Percentiles rank a stretch among this genome's conserved stretches.
Evolutionary conservation across 75 land plant species (phyloP).

Genomic region (Ceratopteris richardii): DNA sequence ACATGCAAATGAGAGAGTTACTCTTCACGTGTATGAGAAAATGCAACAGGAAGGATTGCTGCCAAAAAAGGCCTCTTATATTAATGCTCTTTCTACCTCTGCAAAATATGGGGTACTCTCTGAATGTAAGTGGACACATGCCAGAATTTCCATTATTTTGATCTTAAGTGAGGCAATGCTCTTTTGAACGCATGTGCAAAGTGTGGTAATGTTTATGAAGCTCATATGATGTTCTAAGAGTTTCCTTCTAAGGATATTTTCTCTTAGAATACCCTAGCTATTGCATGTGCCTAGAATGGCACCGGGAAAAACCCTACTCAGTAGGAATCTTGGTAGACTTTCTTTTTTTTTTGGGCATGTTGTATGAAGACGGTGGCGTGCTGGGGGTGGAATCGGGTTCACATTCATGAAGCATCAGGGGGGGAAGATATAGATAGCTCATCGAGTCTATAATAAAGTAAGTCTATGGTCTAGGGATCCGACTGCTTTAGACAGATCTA

Average conservation of each 20-base stretch:
- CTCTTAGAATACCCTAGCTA: conserved; percentile 41
- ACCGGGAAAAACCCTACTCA: background rate
- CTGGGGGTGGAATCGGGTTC: no score
- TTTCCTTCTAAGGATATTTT: conserved; percentile 30
- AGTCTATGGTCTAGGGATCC: no score
- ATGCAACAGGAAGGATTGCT: conserved; percentile 12
- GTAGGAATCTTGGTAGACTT: no score
- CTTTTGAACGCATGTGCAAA: conserved; percentile 34
- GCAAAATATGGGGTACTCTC: conserved; percentile 9
- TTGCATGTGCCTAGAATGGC: conserved; percentile 31
- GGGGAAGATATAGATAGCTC: no score
- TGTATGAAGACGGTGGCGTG: no score
- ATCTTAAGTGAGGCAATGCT: background rate
- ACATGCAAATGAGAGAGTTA: conserved; percentile 3
- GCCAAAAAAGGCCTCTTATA: conserved; percentile 9
- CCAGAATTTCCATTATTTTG: background rate
- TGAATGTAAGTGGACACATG: conserved; percentile 8
- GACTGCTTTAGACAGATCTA: no score
- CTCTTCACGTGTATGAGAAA: conserved; percentile 5
- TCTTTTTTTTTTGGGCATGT: no score
- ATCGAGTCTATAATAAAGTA: no score
- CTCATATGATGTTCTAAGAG: conserved; percentile 35
- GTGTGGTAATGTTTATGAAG: conserved; percentile 29
- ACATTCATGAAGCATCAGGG: no score
- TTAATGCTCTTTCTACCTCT: conserved; percentile 9